Evolutionary conservation across 1,139 yeast species (phyloP).

Genomic region (Saccharomyces hybrid): DNA sequence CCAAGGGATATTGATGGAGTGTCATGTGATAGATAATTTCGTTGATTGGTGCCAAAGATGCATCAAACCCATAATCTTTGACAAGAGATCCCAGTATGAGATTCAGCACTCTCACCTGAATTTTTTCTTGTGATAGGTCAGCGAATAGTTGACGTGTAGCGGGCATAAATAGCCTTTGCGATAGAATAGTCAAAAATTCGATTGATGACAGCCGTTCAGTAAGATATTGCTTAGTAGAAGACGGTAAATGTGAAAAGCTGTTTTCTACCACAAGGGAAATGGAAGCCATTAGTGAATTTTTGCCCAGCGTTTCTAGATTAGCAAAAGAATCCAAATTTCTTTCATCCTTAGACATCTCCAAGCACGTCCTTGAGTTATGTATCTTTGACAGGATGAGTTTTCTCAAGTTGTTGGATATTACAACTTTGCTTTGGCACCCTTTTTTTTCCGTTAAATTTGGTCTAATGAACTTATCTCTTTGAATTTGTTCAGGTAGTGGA

Average conservation of each 20-base stretch:
- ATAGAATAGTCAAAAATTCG: constrained; percentile 7
- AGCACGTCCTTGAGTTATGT: constrained; percentile 60
- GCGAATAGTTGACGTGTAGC: constrained; percentile 15
- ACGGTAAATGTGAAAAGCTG: constrained; percentile 38
- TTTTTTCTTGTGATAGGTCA: constrained; percentile 18
- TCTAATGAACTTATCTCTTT: constrained; percentile 12
- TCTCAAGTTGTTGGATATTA: constrained; percentile 12
- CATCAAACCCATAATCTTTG: constrained; percentile 74
- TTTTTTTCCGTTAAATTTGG: constrained; percentile 12
- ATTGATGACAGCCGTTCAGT: constrained; percentile 39
- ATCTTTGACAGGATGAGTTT: constrained; percentile 39
- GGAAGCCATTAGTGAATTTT: constrained; percentile 45
- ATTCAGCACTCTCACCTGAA: constrained; percentile 34
- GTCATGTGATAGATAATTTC: constrained; percentile 60
- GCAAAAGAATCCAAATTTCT: constrained; percentile 10
- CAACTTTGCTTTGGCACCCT: constrained; percentile 3
- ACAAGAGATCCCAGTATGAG: constrained; percentile 63
- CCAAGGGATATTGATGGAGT: constrained; percentile 43
- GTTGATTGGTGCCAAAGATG: constrained; percentile 52
- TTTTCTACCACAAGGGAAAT: constrained; percentile 55
- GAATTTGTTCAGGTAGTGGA: constrained; percentile 21
- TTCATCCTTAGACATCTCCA: constrained; percentile 38
- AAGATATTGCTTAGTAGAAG: constrained; percentile 48
- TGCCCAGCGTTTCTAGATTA: constrained; percentile 51
- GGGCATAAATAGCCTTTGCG: constrained; percentile 19